Conservation (phyloP, 2,329 filamentous ascomycete genomes). For the Alternaria burnsii region DNA sequence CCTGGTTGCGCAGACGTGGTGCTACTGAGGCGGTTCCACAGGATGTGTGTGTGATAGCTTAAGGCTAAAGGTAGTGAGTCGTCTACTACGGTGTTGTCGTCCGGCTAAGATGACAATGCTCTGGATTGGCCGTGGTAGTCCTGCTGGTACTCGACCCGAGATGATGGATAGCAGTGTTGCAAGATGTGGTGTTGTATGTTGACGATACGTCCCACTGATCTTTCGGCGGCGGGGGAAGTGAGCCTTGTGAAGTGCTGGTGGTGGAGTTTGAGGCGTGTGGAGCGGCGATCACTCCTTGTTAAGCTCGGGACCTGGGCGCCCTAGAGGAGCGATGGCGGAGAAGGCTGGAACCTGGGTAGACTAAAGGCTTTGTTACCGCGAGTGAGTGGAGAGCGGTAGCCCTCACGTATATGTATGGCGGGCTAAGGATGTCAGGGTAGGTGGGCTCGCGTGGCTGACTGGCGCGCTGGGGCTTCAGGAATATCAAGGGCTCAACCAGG, state of each 20-base stretch:
- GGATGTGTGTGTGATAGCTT: conserved; percentile 48
- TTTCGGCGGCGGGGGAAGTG: conserved; percentile 24
- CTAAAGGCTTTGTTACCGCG: conserved; percentile 49
- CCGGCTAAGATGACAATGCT: conserved; percentile 29
- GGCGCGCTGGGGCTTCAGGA: conserved; percentile 46
- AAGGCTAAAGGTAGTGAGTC: conserved; percentile 40
- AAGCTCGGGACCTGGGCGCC: conserved; percentile 58
- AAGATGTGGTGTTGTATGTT: conserved; percentile 48
- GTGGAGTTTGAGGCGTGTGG: conserved; percentile 50
- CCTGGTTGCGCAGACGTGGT: conserved; percentile 59
- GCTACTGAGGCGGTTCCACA: conserved; percentile 52
- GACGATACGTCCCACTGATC: conserved; percentile 33
- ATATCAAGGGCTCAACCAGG: conserved; percentile 50
- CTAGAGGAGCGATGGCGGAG: conserved; percentile 56
- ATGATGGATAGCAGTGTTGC: conserved; percentile 38
- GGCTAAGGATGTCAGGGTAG: conserved; percentile 51
- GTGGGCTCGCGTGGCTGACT: conserved; percentile 54
- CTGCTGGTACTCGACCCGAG: conserved; percentile 34
- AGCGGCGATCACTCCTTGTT: conserved; percentile 60
- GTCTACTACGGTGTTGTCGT: conserved; percentile 41
- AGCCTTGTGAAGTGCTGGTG: conserved; percentile 37
- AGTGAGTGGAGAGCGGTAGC: conserved; percentile 52
- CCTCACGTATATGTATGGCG: conserved; percentile 55
- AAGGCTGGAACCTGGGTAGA: conserved; percentile 57
- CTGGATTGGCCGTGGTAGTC: conserved; percentile 36